Evolutionary conservation across 1,284 basidiomycete species (phyloP).

Genomic region (Ustilago vetiveriae): DNA sequence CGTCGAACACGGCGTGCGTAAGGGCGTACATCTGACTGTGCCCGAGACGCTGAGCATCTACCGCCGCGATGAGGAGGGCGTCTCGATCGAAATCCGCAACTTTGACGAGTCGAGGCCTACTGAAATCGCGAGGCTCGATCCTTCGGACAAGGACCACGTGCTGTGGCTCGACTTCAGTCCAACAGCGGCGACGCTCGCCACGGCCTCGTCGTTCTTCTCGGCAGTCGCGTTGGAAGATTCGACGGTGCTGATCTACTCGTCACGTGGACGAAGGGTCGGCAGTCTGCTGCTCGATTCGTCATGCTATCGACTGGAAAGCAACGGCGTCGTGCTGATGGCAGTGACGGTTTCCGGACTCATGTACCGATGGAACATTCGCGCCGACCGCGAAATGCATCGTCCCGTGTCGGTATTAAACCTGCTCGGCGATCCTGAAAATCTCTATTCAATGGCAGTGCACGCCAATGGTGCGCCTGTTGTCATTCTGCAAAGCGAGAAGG

Average conservation of each 20-base stretch:
- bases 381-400: constrained; percentile 44
- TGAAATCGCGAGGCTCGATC: constrained; percentile 76
- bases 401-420: constrained; percentile 50
- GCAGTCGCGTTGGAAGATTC: constrained; percentile 70
- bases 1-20: constrained; percentile 38
- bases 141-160: constrained; percentile 70
- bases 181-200: constrained; percentile 75
- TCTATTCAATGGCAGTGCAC: constrained; percentile 50
- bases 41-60: constrained; percentile 48
- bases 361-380: constrained; percentile 57
- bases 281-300: constrained; percentile 53
- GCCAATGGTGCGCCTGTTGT: constrained; percentile 68
- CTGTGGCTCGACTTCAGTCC: constrained; percentile 89
- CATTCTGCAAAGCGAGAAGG: constrained; percentile 54
- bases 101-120: constrained; percentile 73
- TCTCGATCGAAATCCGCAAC: constrained; percentile 82
- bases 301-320: constrained; percentile 48
- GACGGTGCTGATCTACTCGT: constrained; percentile 56
- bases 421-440: constrained; percentile 45
- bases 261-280: constrained; percentile 47
- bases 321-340: constrained; percentile 51
- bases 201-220: constrained; percentile 76
- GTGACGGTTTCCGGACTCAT: constrained; percentile 50
- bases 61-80: constrained; percentile 69
- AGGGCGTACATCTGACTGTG: constrained; percentile 28